Base-by-base conservation (phyloP, 2,329 filamentous ascomycete genomes). In the Alternaria viburni region DNA sequence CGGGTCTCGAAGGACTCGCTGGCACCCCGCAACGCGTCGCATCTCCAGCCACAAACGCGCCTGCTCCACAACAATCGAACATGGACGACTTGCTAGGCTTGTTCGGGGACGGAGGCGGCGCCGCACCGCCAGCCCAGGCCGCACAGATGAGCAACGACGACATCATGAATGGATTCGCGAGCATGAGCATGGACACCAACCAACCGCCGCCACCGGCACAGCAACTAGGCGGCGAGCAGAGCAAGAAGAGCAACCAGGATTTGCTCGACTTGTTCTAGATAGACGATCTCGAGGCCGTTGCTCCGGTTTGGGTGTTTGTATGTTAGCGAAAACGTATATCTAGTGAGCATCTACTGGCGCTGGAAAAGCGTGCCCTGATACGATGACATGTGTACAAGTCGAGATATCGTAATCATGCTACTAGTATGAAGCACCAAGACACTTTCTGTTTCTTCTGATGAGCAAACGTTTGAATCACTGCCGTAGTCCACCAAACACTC, bases 21-120 rank as follows among this genome's bases (percentile, higher is more conserved):
- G 88, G 87, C 43, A 93, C 91, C 28, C 91, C 91, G 5, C 89
- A 91, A 67, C 84, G 91, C 56, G 85, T 90, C 21, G 87, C 86
- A 41, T 92, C 90, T 68, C 91, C 91, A 4, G 80, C 84, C 7
- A 74, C 76, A 3, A 84, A 85, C 2, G 79, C 82, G 5, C 73
- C 80, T 5, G 75, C 65, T 11, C 66, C 66, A 47, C 57, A 67
- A 56, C 69, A 91, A 88, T 79, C 77, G 6, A 92, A 90, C 58
- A 87, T 97, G 85, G 92, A 92, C 69, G 94, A 98, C 80, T 83
- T 99, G 74, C 91, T 92, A 78, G 90, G 90, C 6, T 82, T 92
- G 28, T 91, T 91, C 62, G 83, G 82, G 32, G 81, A 83, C 32
- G 77, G 77, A 52, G 62, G 75, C 69, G 68, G 76, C 71, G 66